Conservation (phyloP, 225 moss, liverwort and hornwort genomes). For the Straminergon stramineum region DNA sequence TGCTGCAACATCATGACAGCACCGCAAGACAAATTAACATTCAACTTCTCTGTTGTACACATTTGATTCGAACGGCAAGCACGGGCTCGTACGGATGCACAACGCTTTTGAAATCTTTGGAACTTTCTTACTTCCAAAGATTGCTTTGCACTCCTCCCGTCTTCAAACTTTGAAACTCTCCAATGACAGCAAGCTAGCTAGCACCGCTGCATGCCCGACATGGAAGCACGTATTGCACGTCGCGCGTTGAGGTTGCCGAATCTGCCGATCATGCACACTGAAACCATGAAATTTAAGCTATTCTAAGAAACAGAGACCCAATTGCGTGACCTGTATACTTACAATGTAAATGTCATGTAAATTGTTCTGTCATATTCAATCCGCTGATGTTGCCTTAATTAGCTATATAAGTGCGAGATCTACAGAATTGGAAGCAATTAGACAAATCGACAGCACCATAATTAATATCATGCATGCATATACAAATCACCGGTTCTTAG, state of each 20-base stretch:
- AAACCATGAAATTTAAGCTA: neutral
- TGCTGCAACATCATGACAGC: neutral
- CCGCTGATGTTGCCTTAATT: neutral
- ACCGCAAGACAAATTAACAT: neutral
- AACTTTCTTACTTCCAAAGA: neutral
- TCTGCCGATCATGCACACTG: too few relatives aligned
- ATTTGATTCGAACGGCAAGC: neutral
- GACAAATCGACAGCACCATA: neutral
- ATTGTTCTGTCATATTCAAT: neutral
- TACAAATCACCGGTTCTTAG: neutral
- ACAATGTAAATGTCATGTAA: too few relatives aligned
- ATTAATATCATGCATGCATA: too few relatives aligned
- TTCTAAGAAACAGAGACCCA: neutral
- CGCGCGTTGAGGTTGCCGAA: too few relatives aligned
- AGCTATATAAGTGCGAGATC: too few relatives aligned
- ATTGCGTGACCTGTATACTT: neutral
- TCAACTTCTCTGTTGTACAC: neutral
- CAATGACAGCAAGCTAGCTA: neutral
- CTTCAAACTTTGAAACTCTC: neutral
- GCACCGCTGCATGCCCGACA: neutral
- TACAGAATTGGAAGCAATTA: neutral
- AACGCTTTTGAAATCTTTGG: neutral
- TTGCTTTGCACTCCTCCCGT: neutral
- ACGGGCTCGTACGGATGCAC: neutral
- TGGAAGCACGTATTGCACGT: neutral